Conservation (phyloP, 2,329 filamentous ascomycete species). For the Penicillium olsonii region DNA sequence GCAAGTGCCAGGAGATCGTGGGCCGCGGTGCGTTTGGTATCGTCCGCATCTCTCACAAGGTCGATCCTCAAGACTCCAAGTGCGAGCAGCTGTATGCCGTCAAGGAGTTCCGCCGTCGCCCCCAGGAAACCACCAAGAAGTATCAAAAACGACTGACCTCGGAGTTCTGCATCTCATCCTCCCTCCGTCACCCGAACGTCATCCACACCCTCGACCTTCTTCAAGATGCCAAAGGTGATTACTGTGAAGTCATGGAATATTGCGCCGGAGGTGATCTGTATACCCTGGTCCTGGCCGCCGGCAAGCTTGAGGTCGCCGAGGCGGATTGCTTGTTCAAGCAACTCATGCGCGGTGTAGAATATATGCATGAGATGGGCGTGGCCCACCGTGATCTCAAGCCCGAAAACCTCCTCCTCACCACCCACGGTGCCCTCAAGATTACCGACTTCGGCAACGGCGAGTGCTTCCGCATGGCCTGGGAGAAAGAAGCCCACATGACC, state of each 20-base stretch:
- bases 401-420: slow-evolving; percentile 92
- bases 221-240: slow-evolving; percentile 94
- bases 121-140: slow-evolving; percentile 93
- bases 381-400: slow-evolving; percentile 96
- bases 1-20: slow-evolving; percentile 96
- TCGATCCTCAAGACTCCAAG: slow-evolving; percentile 73
- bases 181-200: slow-evolving; percentile 92
- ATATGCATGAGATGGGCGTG: slow-evolving; percentile 99
- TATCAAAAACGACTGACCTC: slow-evolving; percentile 97
- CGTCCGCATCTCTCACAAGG: slow-evolving; percentile 96
- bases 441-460: slow-evolving; percentile 99
- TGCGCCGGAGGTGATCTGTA: slow-evolving; percentile 96
- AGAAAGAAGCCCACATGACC: slow-evolving; percentile 97
- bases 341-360: slow-evolving; percentile 97
- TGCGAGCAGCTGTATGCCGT: slow-evolving; percentile 92
- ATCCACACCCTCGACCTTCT: slow-evolving; percentile 96
- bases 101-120: slow-evolving; percentile 93
- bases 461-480: slow-evolving; percentile 99
- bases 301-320: slow-evolving; percentile 84
- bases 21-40: slow-evolving; percentile 96
- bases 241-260: slow-evolving; percentile 99
- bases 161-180: slow-evolving; percentile 98
- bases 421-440: slow-evolving; percentile 90
- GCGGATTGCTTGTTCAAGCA: slow-evolving; percentile 99
- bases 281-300: slow-evolving; percentile 84